A percentile compares a stretch with the other conserved stretches of the same genome.
Conservation (phyloP, 2,329 filamentous ascomycete species). For the Blastomyces emzantsi region DNA sequence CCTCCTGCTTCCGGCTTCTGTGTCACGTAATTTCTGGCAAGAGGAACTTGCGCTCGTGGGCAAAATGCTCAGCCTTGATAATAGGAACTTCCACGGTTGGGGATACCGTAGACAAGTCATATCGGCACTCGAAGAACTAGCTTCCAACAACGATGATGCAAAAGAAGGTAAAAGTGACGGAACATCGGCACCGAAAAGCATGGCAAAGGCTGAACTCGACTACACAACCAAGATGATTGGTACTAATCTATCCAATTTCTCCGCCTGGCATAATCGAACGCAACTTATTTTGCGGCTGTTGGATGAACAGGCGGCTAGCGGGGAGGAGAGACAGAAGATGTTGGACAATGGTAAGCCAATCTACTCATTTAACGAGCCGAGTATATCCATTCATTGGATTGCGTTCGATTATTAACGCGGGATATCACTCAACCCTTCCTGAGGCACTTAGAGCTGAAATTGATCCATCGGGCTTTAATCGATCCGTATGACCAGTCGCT, state of each 20-base stretch:
- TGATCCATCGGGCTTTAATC: conserved; percentile 70
- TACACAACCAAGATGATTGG: conserved; percentile 88
- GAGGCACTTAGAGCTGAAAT: conserved; percentile 54
- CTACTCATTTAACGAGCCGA: neutral
- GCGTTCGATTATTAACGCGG: neutral
- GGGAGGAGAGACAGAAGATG: conserved; percentile 55
- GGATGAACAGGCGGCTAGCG: conserved; percentile 57
- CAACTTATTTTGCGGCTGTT: conserved; percentile 72
- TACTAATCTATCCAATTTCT: conserved; percentile 86
- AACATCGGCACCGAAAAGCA: conserved; percentile 46
- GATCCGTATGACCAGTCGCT: conserved; percentile 91
- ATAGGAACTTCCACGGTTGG: conserved; percentile 95
- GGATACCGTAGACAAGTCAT: conserved; percentile 77
- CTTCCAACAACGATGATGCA: conserved; percentile 20
- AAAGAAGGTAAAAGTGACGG: conserved; percentile 8
- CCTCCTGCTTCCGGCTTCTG: conserved; percentile 46
- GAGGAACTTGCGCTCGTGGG: conserved; percentile 71
- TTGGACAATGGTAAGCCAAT: conserved; percentile 56
- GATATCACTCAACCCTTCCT: neutral
- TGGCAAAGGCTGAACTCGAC: conserved; percentile 72
- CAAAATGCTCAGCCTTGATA: conserved; percentile 82
- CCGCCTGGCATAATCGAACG: conserved; percentile 87
- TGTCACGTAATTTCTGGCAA: conserved; percentile 64
- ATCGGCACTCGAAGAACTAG: conserved; percentile 56
- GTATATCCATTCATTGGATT: neutral